Base-by-base conservation (phyloP, 1,139 yeast genomes). In the Diutina scorzettiae region DNA sequence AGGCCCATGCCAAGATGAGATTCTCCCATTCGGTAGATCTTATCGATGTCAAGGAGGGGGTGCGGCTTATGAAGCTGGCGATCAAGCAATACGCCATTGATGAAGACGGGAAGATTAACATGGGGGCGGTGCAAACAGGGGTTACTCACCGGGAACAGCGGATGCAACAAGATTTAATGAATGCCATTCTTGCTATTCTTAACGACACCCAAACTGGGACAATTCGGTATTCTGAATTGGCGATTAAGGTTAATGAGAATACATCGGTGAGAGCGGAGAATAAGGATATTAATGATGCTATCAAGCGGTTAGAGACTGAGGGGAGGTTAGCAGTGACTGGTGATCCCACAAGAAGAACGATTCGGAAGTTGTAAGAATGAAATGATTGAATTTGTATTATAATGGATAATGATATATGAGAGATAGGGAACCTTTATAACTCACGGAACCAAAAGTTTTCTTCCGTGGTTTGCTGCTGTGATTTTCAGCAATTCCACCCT, bases 81-180 rank as follows among this genome's bases (percentile, higher is more conserved):
- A 85, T 91, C 50, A 91, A 91, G 60, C 97, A 91, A 51, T 93
- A 91, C 59, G 99, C 99, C 14, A 91, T 96, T 7, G 99, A 91
- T 63, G 98, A 97, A 27, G 89, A 98, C 0, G 99, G 99, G 34
- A 76, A 91, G 54, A 91, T 91, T 51, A 98, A 93, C 58, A 87
- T 91, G 96, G 96, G 87, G 59, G 70, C 93, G 61, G 87, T 91
- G 28, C 96, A 89, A 63, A 91, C 97, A 0, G 98, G 98, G 45
- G 87, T 93, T 31, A 85, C 96, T 0, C 73, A 85, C 2, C 85
- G 93, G 4, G 95, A 89, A 59, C 72, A 96, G 57, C 76, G 81
- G 53, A 60, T 81, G 54, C 82, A 78, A 51, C 87, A 83, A 48
- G 94, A 82, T 54, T 67, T 86, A 49, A 71, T 76, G 29, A 72